Evolutionary conservation across 805 yeast species (phyloP), one percentile per base, ranked within the genome.

Genomic region (Sungouiella thailandica): DNA sequence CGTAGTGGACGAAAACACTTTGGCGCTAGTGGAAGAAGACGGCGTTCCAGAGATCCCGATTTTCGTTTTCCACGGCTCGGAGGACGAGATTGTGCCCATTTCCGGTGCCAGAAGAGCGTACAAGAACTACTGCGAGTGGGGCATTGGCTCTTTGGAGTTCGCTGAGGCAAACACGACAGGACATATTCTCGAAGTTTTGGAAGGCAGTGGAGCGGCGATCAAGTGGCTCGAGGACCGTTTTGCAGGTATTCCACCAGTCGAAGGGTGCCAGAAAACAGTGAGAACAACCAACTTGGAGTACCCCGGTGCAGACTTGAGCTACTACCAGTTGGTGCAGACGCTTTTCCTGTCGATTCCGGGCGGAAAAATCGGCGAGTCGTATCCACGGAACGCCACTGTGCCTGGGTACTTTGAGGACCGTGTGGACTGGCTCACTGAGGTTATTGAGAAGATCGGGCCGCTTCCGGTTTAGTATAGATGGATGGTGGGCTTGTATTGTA

Each of bases 121-220:
- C 30, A 47, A 49, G 6, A 46, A 44, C 27, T 61, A 56, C 53
- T 59, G 66, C 37, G 44, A 41, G 5, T 35, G 48, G 42, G 62
- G 60, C 2, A 49, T 54, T 4, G 35, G 38, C 5, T 54, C 59
- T 3, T 38, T 57, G 20, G 66, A 60, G 36, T 53, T 56, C 38
- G 49, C 58, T 3, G 49, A 39, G 13, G 50, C 55, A 17, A 30
- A 43, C 12, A 29, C 41, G 10, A 43, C 54, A 17, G 62, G 60
- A 1, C 66, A 60, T 32, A 32, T 48, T 16, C 34, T 50, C 9
- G 62, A 53, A 27, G 37, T 34, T 23, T 13, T 39, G 8, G 40
- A 39, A 17, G 48, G 48, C 7, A 23, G 32, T 5, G 35, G 36
- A 1, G 44, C 46, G 2, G 46, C 37, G 2, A 16, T 44, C 17